Base-by-base conservation (phyloP, 805 yeast species). In the Saccharomyces paradoxus region DNA sequence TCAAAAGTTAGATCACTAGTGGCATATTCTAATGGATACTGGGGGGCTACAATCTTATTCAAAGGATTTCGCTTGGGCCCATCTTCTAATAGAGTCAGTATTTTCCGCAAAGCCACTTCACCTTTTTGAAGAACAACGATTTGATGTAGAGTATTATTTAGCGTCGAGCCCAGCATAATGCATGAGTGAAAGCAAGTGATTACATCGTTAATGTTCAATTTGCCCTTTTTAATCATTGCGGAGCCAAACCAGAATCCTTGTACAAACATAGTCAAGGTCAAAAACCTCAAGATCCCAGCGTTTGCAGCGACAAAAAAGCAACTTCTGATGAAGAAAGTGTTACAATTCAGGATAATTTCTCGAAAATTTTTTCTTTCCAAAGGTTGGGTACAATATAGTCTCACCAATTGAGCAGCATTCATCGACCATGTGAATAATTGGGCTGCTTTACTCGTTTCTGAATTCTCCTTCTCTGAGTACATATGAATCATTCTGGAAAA, bases 161-260 rank as follows among this genome's bases (percentile, higher is more conserved):
- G 70, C 3, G 82, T 74, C 7, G 82, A 77, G 0, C 94, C 86
- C n/a, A 89, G 72, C 65, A 82, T 75, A 12, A 92, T 67, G 61
- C 97, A 89, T 10, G 96, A 79, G 60, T 89, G 82, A 62, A 94
- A 89, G 44, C 96, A 86, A 0, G 96, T 85, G 51, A 94, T 72
- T 0, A 92, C 88, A 44, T 82, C 77, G 12, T 87, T 85, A 1
- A 89, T 72, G 1, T 73, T 61, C 13, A 83, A 65, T 8, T 77
- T 74, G 0, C 81, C 81, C 4, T 70, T 68, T 37, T 71, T 68
- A 2, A 89, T 84, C 74, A 87, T 77, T 48, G 75, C 76, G 29
- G 85, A 79, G 1, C 98, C 99, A 71, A 86, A 92, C 89, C 96
- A 90, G 62, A 94, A 87, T 0, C 92, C 95, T 69, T 89, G 96